Conservation (phyloP, 495 filamentous ascomycete species). For the Penicillium odoratum region DNA sequence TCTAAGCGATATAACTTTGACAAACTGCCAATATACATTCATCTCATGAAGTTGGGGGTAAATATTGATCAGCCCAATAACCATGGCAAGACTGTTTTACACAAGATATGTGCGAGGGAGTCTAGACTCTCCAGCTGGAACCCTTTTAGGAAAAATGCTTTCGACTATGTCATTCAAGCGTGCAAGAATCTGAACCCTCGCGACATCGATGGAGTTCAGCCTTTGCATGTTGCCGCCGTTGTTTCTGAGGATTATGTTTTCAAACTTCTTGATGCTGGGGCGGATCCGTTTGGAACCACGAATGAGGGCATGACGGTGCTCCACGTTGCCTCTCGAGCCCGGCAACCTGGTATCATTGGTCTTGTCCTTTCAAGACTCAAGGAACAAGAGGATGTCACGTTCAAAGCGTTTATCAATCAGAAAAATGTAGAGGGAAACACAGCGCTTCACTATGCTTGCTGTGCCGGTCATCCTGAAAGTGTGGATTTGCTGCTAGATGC, state of each 20-base stretch:
- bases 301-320: constrained; percentile 19
- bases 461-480: constrained; percentile 17
- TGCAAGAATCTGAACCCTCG: background rate
- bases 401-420: background rate
- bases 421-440: constrained; percentile 9
- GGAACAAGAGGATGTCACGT: background rate
- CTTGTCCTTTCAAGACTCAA: constrained; percentile 2
- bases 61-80: background rate
- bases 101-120: background rate
- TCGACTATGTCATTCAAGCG: background rate
- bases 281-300: constrained; percentile 4
- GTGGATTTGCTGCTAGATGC: constrained; percentile 15
- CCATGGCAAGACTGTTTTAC: background rate
- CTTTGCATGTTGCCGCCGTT: background rate
- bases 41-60: background rate
- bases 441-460: constrained; percentile 23
- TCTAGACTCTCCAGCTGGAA: background rate
- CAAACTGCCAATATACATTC: background rate
- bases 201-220: background rate
- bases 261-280: background rate
- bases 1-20: background rate
- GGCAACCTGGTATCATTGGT: constrained; percentile 14
- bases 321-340: constrained; percentile 20
- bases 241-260: background rate
- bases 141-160: background rate